Evolutionary conservation across 2,329 filamentous ascomycete genomes (phyloP).

Genomic region (Monosporascus sp.): DNA sequence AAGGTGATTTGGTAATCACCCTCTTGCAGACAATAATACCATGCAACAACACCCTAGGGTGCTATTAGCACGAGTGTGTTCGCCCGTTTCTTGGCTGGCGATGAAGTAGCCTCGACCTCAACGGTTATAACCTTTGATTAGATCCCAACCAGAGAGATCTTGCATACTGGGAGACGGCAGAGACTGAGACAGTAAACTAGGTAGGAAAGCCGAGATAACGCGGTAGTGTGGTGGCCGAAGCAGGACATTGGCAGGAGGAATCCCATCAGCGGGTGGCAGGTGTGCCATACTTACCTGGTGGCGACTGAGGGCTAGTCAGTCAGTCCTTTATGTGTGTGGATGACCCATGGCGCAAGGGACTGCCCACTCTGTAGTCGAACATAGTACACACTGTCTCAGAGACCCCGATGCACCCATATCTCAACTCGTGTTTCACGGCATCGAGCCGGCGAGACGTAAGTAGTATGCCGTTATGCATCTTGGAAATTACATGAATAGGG

Average conservation of each 20-base stretch:
- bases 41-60: conserved; percentile 19
- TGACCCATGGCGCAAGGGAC: conserved; percentile 21
- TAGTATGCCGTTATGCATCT: conserved; percentile 3
- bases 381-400: conserved; percentile 21
- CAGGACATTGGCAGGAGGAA: not conserved
- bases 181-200: not conserved
- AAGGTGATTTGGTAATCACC: conserved; percentile 9
- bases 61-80: conserved; percentile 12
- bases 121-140: conserved; percentile 7
- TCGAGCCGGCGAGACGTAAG: conserved; percentile 6
- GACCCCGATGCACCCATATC: conserved; percentile 11
- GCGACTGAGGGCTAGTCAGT: conserved; percentile 10
- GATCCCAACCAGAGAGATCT: conserved; percentile 8
- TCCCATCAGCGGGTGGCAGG: conserved; percentile 7
- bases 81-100: conserved; percentile 11
- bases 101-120: conserved; percentile 9
- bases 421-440: not conserved
- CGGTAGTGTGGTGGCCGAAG: not conserved
- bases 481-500: conserved; percentile 10
- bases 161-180: not conserved
- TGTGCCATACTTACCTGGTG: conserved; percentile 12
- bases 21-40: conserved; percentile 13
- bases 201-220: not conserved
- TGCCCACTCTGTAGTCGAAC: conserved; percentile 9
- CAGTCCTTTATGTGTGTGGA: conserved; percentile 12